These are phyloP conservation scores for Fusarium tuaranense DNA, from an alignment of 2,329 filamentous ascomycete genomes.

Conservation along the genomic window DNA sequence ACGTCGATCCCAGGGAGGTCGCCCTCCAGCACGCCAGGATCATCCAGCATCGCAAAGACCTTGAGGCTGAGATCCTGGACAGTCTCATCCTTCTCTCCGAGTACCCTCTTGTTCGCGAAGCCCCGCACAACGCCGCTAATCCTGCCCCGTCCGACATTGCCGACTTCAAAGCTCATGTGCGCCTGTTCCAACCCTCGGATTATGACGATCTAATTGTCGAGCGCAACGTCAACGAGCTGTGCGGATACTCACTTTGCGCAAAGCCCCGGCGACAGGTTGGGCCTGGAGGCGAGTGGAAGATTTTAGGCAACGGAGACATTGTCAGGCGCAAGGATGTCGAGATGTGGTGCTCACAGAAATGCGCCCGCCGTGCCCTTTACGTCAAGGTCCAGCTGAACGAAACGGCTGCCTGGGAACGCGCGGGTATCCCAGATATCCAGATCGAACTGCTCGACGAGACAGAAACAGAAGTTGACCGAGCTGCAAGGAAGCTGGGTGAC, in stretches of 20 bases:
- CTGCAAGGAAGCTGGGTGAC: constrained; percentile 53
- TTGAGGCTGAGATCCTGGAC: constrained; percentile 79
- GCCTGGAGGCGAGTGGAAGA: constrained; percentile 74
- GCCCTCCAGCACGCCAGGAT: constrained; percentile 86
- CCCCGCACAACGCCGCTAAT: constrained; percentile 56
- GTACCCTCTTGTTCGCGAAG: constrained; percentile 56
- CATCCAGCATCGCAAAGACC: constrained; percentile 84
- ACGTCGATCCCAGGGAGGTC: constrained; percentile 64
- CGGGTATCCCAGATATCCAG: constrained; percentile 65
- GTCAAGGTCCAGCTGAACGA: constrained; percentile 90
- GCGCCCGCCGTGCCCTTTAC: constrained; percentile 83
- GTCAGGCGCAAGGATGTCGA: constrained; percentile 79
- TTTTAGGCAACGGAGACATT: constrained; percentile 70
- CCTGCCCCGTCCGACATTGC: constrained; percentile 69
- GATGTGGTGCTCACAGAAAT: constrained; percentile 87
- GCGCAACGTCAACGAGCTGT: constrained; percentile 84
- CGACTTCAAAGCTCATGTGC: constrained; percentile 74
- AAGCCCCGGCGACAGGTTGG: constrained; percentile 69
- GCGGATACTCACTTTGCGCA: constrained; percentile 86
- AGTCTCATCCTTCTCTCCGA: constrained; percentile 78
- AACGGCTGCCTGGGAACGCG: constrained; percentile 86
- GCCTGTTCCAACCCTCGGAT: constrained; percentile 85
- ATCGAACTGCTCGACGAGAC: constrained; percentile 76
- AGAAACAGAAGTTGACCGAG: constrained; percentile 56
- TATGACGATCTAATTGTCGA: constrained; percentile 91